Evolutionary conservation across 345 rosid species (phyloP).

Genomic region (Salix udensis): DNA sequence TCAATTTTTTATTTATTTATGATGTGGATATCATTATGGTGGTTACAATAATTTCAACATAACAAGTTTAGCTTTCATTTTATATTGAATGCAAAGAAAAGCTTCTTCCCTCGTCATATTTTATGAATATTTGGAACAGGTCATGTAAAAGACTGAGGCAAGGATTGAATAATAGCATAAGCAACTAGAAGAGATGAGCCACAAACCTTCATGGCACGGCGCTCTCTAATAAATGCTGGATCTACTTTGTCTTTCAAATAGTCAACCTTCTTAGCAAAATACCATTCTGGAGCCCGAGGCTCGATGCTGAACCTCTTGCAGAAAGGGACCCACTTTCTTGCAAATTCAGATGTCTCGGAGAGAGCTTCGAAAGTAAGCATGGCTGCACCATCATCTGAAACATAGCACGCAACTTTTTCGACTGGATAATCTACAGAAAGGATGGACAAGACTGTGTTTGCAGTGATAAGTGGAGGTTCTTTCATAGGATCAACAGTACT

Average conservation of each 20-base stretch:
- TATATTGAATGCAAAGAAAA: not conserved
- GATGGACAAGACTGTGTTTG: conserved; percentile 90
- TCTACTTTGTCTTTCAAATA: conserved; percentile 70
- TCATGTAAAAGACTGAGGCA: not conserved
- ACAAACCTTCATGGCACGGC: conserved; percentile 81
- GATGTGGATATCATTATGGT: not conserved
- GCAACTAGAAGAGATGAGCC: not conserved
- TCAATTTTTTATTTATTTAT: not conserved
- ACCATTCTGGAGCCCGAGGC: conserved; percentile 95
- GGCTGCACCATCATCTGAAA: conserved; percentile 95
- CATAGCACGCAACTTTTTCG: conserved; percentile 84
- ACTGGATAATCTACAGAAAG: conserved; percentile 89
- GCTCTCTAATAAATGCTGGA: conserved; percentile 67
- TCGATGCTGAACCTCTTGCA: conserved; percentile 74
- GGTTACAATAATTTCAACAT: not conserved
- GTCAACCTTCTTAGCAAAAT: conserved; percentile 70
- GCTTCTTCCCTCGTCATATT: not conserved
- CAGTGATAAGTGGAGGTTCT: conserved; percentile 89
- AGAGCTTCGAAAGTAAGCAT: conserved; percentile 95
- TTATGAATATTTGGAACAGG: not conserved
- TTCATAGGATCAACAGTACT: conserved; percentile 92
- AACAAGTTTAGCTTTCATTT: not conserved
- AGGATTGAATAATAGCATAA: not conserved
- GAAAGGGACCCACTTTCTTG: conserved; percentile 92
- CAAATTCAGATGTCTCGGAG: conserved; percentile 86